These are phyloP conservation scores for Chalciporus pseudorubinellus DNA, from an alignment of 768 basidiomycete genomes.

Conservation along the genomic window DNA sequence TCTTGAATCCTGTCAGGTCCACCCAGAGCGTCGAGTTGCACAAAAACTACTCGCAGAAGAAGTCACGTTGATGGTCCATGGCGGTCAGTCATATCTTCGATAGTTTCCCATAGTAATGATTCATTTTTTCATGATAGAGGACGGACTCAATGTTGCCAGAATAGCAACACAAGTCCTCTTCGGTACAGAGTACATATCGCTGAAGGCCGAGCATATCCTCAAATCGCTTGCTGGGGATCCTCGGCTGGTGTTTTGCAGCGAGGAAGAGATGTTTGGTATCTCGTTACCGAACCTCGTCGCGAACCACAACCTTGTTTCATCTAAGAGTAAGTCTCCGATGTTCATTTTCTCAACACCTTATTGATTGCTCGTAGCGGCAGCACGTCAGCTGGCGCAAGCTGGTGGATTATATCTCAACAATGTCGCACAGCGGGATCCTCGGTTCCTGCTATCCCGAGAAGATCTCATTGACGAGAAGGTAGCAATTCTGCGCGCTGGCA, in stretches of 20 bases:
- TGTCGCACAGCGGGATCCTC: conserved; percentile 47
- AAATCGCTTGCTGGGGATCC: conserved; percentile 63
- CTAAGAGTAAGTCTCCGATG: conserved; percentile 51
- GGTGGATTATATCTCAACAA: conserved; percentile 78
- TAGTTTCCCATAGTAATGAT: no score
- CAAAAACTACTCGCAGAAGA: conserved; percentile 55
- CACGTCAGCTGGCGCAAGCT: conserved; percentile 55
- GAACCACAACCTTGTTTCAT: conserved; percentile 54
- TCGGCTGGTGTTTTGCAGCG: conserved; percentile 52
- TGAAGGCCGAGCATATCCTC: conserved; percentile 56
- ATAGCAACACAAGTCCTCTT: conserved; percentile 47
- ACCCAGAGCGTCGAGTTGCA: conserved; percentile 43
- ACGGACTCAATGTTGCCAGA: conserved; percentile 41
- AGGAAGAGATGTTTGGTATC: conserved; percentile 49
- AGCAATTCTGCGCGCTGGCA: conserved; percentile 70
- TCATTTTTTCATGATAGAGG: conserved; percentile 27
- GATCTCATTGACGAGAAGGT: conserved; percentile 62
- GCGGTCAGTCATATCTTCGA: conserved; percentile 36
- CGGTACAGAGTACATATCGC: conserved; percentile 34
- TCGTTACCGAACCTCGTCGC: conserved; percentile 63
- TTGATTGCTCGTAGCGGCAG: conserved; percentile 51
- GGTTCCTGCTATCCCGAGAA: conserved; percentile 37
- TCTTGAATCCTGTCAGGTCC: conserved; percentile 14
- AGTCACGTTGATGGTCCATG: conserved; percentile 59
- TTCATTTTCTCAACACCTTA: background rate